Evolutionary conservation across 306 rosid species (phyloP).

Genomic region (Macrotyloma uniflorum): DNA sequence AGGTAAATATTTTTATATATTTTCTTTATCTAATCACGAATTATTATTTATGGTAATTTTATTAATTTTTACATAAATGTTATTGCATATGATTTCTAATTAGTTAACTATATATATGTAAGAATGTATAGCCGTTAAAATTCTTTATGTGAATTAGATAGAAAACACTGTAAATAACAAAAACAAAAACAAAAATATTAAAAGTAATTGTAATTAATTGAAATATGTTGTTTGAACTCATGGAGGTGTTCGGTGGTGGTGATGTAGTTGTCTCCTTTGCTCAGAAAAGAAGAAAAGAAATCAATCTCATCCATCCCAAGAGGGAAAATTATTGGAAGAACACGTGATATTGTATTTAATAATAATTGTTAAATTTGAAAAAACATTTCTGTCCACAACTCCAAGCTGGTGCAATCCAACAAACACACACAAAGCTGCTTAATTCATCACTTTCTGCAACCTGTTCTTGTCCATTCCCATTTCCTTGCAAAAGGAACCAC

Average conservation of each 20-base stretch:
- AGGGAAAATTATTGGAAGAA: neutral
- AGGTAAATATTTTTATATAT: too few species aligned
- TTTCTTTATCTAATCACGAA: too few species aligned
- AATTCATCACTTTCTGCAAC: neutral
- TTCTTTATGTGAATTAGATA: too few species aligned
- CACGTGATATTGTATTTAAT: neutral
- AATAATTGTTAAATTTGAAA: neutral
- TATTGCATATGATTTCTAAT: too few species aligned
- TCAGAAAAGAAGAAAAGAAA: neutral
- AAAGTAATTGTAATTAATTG: too few species aligned
- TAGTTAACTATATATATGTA: too few species aligned
- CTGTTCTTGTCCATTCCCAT: neutral
- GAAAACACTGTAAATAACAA: too few species aligned
- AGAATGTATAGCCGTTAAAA: too few species aligned
- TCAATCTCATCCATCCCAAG: constrained; percentile 11
- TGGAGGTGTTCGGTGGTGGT: neutral
- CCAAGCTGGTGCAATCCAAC: neutral
- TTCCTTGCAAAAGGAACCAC: constrained; percentile 37
- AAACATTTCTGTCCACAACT: constrained; percentile 20
- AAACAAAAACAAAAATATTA: too few species aligned
- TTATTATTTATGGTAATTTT: too few species aligned
- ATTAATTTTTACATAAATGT: too few species aligned
- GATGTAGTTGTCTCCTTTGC: neutral
- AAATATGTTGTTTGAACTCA: neutral
- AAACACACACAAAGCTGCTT: neutral